phyloP scores from a whole-genome alignment of 352 stramenopile genomes.

The Phytopythium montanum region DNA sequence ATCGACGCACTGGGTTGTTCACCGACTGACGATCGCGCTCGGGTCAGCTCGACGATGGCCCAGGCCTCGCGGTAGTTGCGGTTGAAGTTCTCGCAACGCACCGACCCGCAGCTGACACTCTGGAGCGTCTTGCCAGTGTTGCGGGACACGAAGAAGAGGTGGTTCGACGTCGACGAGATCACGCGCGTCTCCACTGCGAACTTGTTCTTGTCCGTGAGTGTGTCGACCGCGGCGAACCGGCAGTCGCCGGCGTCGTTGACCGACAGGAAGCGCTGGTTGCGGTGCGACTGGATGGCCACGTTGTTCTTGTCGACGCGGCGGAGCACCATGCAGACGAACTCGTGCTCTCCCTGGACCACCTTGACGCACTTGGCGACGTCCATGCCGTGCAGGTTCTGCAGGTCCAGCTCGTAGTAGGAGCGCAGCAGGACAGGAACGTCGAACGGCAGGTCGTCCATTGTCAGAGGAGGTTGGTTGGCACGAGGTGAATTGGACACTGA shows the following conservation, averaged over 20 bases:
- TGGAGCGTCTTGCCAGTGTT: too few relatives aligned
- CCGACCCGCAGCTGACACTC: too few relatives aligned
- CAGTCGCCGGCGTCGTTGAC: slow-evolving; percentile 11
- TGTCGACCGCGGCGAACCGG: slow-evolving; percentile 3
- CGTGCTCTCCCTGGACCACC: background rate
- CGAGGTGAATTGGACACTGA: too few relatives aligned
- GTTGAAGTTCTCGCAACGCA: too few relatives aligned
- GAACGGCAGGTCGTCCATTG: slow-evolving; percentile 22
- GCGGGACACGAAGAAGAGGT: too few relatives aligned
- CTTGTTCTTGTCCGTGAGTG: slow-evolving; percentile 20
- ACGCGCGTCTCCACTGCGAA: slow-evolving; percentile 29
- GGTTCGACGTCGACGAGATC: too few relatives aligned
- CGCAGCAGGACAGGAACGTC: slow-evolving; percentile 23
- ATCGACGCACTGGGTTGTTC: too few relatives aligned
- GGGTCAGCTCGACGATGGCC: too few relatives aligned
- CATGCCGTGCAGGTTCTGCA: slow-evolving; percentile 23
- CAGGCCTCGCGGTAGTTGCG: too few relatives aligned
- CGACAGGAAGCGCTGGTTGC: slow-evolving; percentile 5
- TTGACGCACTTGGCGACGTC: slow-evolving; percentile 22
- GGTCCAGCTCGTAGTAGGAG: slow-evolving; percentile 14
- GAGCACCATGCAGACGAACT: background rate
- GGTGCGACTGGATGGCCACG: slow-evolving; percentile 2
- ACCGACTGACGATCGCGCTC: too few relatives aligned
- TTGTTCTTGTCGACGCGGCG: background rate
- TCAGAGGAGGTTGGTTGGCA: too few relatives aligned